Percentiles rank a stretch among this genome's conserved stretches.
These are phyloP conservation scores for Hyphochytrium catenoides DNA, from an alignment of 352 stramenopile species.

Conservation along the genomic window DNA sequence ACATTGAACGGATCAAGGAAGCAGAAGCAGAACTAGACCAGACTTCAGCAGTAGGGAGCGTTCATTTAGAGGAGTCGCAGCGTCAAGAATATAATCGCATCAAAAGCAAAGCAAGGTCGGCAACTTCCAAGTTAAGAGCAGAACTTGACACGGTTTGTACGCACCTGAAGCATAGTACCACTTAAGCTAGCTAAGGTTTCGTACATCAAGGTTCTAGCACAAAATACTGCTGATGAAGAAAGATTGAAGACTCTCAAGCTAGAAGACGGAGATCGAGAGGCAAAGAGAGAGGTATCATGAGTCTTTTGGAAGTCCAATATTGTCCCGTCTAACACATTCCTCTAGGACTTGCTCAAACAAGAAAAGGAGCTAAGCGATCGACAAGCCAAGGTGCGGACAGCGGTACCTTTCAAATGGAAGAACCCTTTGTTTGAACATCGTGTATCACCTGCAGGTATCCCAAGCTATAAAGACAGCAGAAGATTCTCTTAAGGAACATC, in stretches of 20 bases:
- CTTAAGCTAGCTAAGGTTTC: neutral
- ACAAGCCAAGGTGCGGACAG: no score
- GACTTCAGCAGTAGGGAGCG: constrained; percentile 11
- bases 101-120: constrained; percentile 33
- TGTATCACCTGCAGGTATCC: no score
- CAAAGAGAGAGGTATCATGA: no score
- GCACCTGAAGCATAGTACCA: no score
- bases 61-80: constrained; percentile 30
- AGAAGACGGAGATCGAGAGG: constrained; percentile 37
- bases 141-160: constrained; percentile 28
- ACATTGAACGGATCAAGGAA: constrained; percentile 31
- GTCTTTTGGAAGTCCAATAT: no score
- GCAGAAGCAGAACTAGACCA: constrained; percentile 16
- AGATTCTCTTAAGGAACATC: no score
- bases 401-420: no score
- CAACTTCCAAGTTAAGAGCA: constrained; percentile 36
- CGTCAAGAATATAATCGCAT: constrained; percentile 59
- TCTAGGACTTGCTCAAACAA: no score
- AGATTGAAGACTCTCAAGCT: constrained; percentile 37
- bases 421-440: no score
- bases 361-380: no score
- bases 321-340: no score
- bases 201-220: constrained; percentile 11
- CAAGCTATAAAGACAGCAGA: no score
- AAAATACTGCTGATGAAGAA: constrained; percentile 34